A percentile compares a stretch with the other conserved stretches of the same genome.
Conservation (phyloP, 495 filamentous ascomycete genomes). For the Penicillium taxi region DNA sequence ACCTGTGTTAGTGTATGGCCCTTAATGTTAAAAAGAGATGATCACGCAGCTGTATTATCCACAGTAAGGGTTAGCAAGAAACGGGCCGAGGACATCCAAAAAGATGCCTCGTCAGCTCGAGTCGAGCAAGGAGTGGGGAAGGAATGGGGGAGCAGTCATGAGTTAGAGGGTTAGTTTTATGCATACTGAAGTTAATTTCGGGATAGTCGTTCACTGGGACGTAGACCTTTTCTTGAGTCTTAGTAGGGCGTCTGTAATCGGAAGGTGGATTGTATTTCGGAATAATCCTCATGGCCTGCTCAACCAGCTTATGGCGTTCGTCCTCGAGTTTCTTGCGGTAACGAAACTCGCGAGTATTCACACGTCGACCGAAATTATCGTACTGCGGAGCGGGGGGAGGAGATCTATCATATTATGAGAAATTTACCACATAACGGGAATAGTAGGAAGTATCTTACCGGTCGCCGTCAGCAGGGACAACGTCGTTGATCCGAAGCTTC, state of each 20-base stretch:
- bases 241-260: conserved; percentile 95
- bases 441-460: conserved; percentile 50
- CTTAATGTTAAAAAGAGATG: conserved; percentile 43
- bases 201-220: conserved; percentile 99
- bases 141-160: conserved; percentile 51
- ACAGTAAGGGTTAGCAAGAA: conserved; percentile 52
- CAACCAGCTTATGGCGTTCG: conserved; percentile 94
- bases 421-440: conserved; percentile 1
- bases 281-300: conserved; percentile 97
- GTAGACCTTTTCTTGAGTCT: conserved; percentile 99
- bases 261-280: conserved; percentile 96
- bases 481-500: conserved; percentile 96
- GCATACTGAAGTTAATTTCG: conserved; percentile 99
- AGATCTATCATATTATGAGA: conserved; percentile 52
- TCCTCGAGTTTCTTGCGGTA: conserved; percentile 97
- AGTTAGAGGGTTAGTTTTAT: conserved; percentile 99
- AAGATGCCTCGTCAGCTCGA: conserved; percentile 33
- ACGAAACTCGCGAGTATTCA: conserved; percentile 94
- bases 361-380: conserved; percentile 96
- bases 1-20: conserved; percentile 73
- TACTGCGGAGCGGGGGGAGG: conserved; percentile 94
- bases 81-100: conserved; percentile 38
- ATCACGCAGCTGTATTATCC: conserved; percentile 26
- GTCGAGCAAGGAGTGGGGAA: conserved; percentile 44
- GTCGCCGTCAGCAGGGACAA: conserved; percentile 89